Conservation (phyloP, 805 yeast species). For the Wickerhamiella brachini region DNA sequence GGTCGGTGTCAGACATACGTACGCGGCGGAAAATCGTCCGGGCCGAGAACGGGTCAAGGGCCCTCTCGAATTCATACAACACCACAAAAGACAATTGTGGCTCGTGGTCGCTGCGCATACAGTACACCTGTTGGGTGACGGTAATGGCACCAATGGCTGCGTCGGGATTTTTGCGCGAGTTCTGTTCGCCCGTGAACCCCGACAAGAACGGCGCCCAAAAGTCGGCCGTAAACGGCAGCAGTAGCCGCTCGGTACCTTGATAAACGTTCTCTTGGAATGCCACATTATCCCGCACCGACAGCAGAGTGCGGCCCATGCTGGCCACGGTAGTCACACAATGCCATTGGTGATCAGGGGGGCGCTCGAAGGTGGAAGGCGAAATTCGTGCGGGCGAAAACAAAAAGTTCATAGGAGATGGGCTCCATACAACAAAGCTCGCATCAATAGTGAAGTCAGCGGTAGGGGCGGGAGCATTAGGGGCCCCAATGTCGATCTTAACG, state of each 20-base stretch:
- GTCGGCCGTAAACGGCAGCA: constrained; percentile 25
- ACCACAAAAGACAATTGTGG: constrained; percentile 21
- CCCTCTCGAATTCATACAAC: constrained; percentile 25
- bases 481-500: constrained; percentile 17
- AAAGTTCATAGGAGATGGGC: constrained; percentile 1
- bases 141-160: constrained; percentile 24
- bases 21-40: constrained; percentile 25
- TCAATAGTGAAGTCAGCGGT: constrained; percentile 7
- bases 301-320: constrained; percentile 21
- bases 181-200: constrained; percentile 18
- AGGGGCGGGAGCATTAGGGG: not conserved
- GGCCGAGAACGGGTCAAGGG: constrained; percentile 24
- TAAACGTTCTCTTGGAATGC: constrained; percentile 12
- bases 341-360: constrained; percentile 17
- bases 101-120: constrained; percentile 9
- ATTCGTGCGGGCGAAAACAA: constrained; percentile 1
- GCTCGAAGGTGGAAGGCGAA: constrained; percentile 2
- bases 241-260: constrained; percentile 22
- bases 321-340: constrained; percentile 22
- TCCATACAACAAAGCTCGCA: constrained; percentile 15
- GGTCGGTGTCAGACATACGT: not conserved
- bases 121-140: constrained; percentile 22
- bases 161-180: constrained; percentile 13
- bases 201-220: constrained; percentile 27
- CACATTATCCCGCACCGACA: constrained; percentile 17